A percentile compares a stretch with the other conserved stretches of the same genome.
phyloP scores from a whole-genome alignment of 2,329 filamentous ascomycete species.

The Leptographium flavum region DNA sequence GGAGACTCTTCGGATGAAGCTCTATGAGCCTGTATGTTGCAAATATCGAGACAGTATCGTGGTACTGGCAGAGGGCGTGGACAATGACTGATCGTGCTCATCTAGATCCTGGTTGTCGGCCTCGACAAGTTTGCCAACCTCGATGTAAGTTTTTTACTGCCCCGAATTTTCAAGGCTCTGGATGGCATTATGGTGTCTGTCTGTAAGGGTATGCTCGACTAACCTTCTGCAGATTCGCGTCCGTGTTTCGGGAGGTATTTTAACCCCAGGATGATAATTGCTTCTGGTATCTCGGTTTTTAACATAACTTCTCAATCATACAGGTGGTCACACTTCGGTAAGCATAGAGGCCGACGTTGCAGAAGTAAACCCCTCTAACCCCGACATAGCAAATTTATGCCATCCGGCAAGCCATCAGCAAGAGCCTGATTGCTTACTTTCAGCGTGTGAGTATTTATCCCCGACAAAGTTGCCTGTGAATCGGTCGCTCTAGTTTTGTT shows the following conservation, averaged over 20 bases:
- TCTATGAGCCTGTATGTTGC: slow-evolving; percentile 76
- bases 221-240: slow-evolving; percentile 55
- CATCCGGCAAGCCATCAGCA: slow-evolving; percentile 97
- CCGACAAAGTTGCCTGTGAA: too few relatives aligned
- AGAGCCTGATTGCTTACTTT: slow-evolving; percentile 47
- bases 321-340: slow-evolving; percentile 13
- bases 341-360: neutral
- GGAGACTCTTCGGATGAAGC: slow-evolving; percentile 30
- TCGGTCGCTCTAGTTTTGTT: too few relatives aligned
- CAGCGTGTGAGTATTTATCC: slow-evolving; percentile 30
- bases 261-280: too few relatives aligned
- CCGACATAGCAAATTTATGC: slow-evolving; percentile 40
- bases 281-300: too few relatives aligned
- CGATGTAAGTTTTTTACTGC: slow-evolving; percentile 36
- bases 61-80: too few relatives aligned
- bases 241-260: slow-evolving; percentile 68
- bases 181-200: neutral
- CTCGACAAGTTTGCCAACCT: slow-evolving; percentile 64
- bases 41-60: slow-evolving; percentile 13
- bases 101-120: slow-evolving; percentile 69
- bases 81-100: neutral
- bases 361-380: slow-evolving; percentile 2
- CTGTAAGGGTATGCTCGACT: neutral
- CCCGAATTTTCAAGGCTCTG: too few relatives aligned
- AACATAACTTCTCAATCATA: too few relatives aligned